Evolutionary conservation across 2,329 filamentous ascomycete genomes (phyloP), one percentile per base, ranked within the genome.

Genomic region (Xylaria sp.): DNA sequence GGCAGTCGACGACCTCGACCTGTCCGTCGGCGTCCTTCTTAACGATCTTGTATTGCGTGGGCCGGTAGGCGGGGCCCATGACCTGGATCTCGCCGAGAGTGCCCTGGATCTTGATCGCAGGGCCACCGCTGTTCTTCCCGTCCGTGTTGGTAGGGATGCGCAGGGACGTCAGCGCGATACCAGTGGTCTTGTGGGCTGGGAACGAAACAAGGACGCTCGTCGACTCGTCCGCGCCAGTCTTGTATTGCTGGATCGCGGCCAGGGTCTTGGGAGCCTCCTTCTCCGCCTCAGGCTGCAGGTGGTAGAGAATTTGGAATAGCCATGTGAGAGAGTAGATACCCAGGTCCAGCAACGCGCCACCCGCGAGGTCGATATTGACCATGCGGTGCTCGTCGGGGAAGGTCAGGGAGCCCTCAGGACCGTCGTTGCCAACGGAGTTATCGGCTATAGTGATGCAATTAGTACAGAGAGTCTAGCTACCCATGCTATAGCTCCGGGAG

Each of bases 321-420:
- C 94, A 97, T 37, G 93, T 97, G 70, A 97, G 82, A 55, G 92
- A 89, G 83, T 97, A 97, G 80, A 97, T 92, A 69, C 94, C 94
- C 66, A 97, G 84, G 80, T 97, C 94, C 60, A 97, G 86, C 63
- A 97, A 83, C 1, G 91, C 91, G 62, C 94, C 94, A 35, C 94
- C 94, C 0, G 93, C 94, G 53, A 97, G 85, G 75, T 94, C 91
- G 23, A 86, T 85, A 80, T 97, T 97, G 71, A 97, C 84, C 86
- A 97, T 94, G 62, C 94, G 90, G 82, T 94, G 85, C 60, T 85
- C 82, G 75, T 90, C 86, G 48, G 86, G 83, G 68, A 86, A 87
- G 73, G 84, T 88, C 63, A 88, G 83, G 64, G 85, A 80, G 66
- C 83, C 87, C 74, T 92, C 86, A 0, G 88, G 80, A 12, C 77